Evolutionary conservation across 306 rosid species (phyloP).

Genomic region (Fagus sylvatica): DNA sequence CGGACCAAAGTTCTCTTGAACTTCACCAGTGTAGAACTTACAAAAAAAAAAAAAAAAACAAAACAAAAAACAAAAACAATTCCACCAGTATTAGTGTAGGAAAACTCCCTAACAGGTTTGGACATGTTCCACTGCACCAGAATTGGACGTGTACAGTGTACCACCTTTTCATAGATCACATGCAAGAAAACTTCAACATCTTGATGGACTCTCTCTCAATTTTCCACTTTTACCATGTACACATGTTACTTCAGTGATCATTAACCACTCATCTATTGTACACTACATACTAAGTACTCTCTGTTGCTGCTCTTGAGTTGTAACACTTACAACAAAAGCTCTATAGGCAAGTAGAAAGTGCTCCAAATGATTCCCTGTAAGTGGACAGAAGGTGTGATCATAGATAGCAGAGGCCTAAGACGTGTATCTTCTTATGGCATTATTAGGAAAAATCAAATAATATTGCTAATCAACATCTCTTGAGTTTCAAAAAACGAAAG

Average conservation of each 20-base stretch:
- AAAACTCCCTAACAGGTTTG: background rate
- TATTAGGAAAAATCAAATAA: background rate
- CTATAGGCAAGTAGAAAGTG: background rate
- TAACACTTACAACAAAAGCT: background rate
- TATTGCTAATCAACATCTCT: background rate
- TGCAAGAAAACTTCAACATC: background rate
- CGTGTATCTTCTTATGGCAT: background rate
- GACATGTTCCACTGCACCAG: background rate
- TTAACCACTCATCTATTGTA: background rate
- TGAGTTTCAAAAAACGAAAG: background rate
- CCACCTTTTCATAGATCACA: background rate
- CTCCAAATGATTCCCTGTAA: background rate
- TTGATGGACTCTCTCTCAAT: background rate
- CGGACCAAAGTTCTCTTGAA: no score
- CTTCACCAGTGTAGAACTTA: no score
- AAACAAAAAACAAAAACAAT: background rate
- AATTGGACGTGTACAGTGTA: background rate
- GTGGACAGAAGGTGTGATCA: background rate
- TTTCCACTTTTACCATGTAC: background rate
- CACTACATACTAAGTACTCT: background rate
- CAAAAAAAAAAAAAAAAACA: no score
- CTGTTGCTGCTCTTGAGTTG: background rate
- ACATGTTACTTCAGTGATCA: background rate
- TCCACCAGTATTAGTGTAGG: background rate
- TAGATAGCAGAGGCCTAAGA: no score